phyloP scores from a whole-genome alignment of 495 filamentous ascomycete species.

The Alectoria sarmentosa region DNA sequence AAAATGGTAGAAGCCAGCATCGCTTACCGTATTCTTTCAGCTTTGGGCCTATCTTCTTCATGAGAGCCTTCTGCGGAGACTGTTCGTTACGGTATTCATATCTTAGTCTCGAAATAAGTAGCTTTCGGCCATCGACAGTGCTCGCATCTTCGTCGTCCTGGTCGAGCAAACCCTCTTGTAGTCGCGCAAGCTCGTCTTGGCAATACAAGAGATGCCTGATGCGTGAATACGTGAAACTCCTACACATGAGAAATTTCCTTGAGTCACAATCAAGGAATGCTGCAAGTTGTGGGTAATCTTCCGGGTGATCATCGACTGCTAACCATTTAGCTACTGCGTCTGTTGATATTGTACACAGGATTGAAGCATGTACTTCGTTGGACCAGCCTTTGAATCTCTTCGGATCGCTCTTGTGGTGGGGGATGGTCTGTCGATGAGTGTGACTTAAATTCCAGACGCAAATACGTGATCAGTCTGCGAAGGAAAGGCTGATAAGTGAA shows the following conservation, averaged over 20 bases:
- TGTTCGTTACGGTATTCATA: constrained; percentile 16
- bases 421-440: background rate
- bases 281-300: constrained; percentile 32
- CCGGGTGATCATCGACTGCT: background rate
- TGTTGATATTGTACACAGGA: background rate
- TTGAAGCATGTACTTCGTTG: background rate
- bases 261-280: constrained; percentile 30
- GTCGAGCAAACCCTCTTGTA: constrained; percentile 29
- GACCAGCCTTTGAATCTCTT: background rate
- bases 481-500: background rate
- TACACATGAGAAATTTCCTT: constrained; percentile 26
- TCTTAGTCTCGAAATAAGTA: constrained; percentile 15
- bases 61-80: constrained; percentile 19
- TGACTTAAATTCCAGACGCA: background rate
- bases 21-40: constrained; percentile 29
- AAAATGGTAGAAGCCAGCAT: constrained; percentile 11
- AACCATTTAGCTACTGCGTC: background rate
- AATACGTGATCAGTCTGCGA: background rate
- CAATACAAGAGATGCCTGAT: constrained; percentile 31
- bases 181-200: constrained; percentile 31
- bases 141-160: constrained; percentile 26
- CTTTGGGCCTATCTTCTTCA: constrained; percentile 28
- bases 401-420: background rate
- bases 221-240: constrained; percentile 31
- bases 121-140: background rate